A percentile compares a stretch with the other conserved stretches of the same genome.
phyloP scores from a whole-genome alignment of 1,139 yeast genomes.

The Sugiyamaella pinicola region DNA sequence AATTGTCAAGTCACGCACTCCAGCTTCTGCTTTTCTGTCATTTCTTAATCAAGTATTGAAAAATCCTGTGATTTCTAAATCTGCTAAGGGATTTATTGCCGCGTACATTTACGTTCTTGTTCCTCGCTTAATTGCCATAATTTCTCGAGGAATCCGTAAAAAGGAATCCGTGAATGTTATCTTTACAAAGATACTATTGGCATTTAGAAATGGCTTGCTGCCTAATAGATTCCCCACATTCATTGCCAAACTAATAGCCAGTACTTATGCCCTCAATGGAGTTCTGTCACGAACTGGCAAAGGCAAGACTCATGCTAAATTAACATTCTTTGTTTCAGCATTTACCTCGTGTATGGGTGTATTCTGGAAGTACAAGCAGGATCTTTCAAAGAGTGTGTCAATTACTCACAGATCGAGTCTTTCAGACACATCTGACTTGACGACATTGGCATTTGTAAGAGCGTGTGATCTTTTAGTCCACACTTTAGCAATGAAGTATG shows the following conservation, averaged over 20 bases:
- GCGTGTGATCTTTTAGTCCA: constrained; percentile 33
- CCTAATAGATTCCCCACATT: constrained; percentile 45
- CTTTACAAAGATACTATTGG: constrained; percentile 25
- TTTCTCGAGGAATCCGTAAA: constrained; percentile 32
- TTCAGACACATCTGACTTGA: constrained; percentile 33
- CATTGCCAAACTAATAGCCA: constrained; percentile 37
- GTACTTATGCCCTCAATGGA: constrained; percentile 46
- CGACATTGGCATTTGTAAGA: constrained; percentile 33
- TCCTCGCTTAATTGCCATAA: constrained; percentile 41
- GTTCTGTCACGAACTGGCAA: constrained; percentile 14
- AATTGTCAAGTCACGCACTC: neutral
- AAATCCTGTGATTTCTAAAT: neutral
- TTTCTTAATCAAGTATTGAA: neutral
- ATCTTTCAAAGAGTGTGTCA: neutral
- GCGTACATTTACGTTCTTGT: constrained; percentile 46
- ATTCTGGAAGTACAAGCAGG: constrained; percentile 18
- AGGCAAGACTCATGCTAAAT: neutral
- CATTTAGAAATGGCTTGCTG: constrained; percentile 38
- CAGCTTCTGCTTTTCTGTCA: too few species aligned
- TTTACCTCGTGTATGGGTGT: constrained; percentile 25
- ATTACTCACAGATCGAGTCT: constrained; percentile 14
- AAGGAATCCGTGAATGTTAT: constrained; percentile 26
- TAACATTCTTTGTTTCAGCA: constrained; percentile 24
- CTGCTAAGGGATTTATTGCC: constrained; percentile 42
- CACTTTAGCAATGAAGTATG: constrained; percentile 19